A percentile compares a stretch with the other conserved stretches of the same genome.
These are phyloP conservation scores for Tricladium varicosporioides DNA, from an alignment of 2,329 filamentous ascomycete genomes.

Conservation along the genomic window DNA sequence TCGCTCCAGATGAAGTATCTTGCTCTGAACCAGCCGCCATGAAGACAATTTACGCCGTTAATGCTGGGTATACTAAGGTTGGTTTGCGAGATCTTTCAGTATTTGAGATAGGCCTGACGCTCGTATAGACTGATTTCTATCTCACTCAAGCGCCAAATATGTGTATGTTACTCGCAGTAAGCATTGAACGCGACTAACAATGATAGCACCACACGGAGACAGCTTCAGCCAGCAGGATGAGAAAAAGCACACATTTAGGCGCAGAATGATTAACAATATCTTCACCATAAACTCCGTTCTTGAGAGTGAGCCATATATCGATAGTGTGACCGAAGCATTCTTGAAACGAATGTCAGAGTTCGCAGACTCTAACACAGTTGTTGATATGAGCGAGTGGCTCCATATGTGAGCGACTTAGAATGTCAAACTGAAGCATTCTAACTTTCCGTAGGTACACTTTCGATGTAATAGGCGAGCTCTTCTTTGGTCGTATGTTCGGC, in stretches of 20 bases:
- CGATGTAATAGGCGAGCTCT: slow-evolving; percentile 64
- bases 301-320: background rate
- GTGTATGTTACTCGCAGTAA: too few species aligned
- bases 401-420: background rate
- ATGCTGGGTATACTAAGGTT: too few species aligned
- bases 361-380: background rate
- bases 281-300: background rate
- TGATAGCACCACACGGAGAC: too few species aligned
- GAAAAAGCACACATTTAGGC: background rate
- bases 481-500: slow-evolving; percentile 69
- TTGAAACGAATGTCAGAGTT: background rate
- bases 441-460: background rate
- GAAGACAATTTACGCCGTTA: background rate
- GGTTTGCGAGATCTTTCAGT: too few species aligned
- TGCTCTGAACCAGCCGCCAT: background rate
- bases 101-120: too few species aligned
- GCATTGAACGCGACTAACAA: too few species aligned
- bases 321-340: background rate
- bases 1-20: background rate
- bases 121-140: too few species aligned
- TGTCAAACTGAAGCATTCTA: background rate
- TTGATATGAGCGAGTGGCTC: background rate
- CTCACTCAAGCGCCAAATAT: too few species aligned
- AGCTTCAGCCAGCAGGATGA: background rate
- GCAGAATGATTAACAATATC: background rate